A percentile compares a stretch with the other conserved stretches of the same genome.
phyloP scores from a whole-genome alignment of 202 grass and related monocot species.

The Setaria viridis region DNA sequence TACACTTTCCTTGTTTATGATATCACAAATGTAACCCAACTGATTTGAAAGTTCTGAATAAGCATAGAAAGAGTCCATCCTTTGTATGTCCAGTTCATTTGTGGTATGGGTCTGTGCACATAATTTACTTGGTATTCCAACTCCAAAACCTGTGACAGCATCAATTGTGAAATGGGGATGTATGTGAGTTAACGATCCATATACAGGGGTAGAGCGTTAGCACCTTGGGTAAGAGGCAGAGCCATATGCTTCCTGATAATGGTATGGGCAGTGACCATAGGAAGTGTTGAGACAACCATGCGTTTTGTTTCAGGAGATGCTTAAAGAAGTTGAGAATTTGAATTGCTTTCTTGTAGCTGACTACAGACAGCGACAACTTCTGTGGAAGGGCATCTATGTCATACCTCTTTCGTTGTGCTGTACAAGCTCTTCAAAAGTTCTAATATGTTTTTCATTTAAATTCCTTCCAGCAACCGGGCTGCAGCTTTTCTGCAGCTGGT shows the following conservation, averaged over 20 bases:
- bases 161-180: not conserved
- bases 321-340: not conserved
- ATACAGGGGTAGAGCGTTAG: not conserved
- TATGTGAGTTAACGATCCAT: not conserved
- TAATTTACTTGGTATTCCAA: not conserved
- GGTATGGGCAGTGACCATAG: not conserved
- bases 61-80: not conserved
- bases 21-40: not conserved
- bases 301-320: not conserved
- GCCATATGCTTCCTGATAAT: not conserved
- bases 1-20: not conserved
- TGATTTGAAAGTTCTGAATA: not conserved
- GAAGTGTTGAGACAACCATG: not conserved
- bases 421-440: slow-evolving; percentile 23
- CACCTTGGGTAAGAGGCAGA: not conserved
- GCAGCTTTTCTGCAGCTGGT: slow-evolving; percentile 93
- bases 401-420: slow-evolving; percentile 22
- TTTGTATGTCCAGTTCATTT: not conserved
- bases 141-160: not conserved
- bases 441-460: slow-evolving; percentile 34
- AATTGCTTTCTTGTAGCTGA: not conserved
- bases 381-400: not conserved
- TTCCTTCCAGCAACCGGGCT: slow-evolving; percentile 73
- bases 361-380: not conserved
- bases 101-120: not conserved